These are phyloP conservation scores for Exophiala xenobiotica DNA, from an alignment of 2,329 filamentous ascomycete genomes.

Conservation along the genomic window DNA sequence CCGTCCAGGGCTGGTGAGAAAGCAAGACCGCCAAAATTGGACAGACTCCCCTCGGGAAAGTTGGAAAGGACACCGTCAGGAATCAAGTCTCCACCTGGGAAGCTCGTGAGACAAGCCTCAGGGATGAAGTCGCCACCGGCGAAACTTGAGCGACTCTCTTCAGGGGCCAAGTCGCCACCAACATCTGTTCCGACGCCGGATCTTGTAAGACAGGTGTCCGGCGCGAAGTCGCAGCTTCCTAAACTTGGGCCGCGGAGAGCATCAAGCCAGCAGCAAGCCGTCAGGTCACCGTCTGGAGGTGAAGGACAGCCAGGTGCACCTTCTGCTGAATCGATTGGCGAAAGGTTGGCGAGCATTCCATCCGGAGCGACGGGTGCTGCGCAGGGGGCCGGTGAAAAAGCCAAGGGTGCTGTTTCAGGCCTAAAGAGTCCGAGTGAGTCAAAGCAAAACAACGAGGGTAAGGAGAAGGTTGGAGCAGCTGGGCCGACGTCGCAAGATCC, in stretches of 20 bases:
- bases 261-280: conserved; percentile 16
- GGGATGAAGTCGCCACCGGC: conserved; percentile 3
- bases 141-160: conserved; percentile 4
- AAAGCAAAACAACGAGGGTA: no score
- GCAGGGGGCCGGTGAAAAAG: background rate
- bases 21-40: conserved; percentile 10
- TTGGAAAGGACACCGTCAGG: conserved; percentile 8
- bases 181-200: conserved; percentile 18
- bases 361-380: background rate
- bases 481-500: background rate
- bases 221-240: conserved; percentile 14
- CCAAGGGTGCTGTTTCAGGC: background rate
- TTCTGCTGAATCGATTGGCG: conserved; percentile 7
- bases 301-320: background rate
- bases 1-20: background rate
- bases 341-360: conserved; percentile 10
- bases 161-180: conserved; percentile 12
- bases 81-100: conserved; percentile 7
- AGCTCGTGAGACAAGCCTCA: background rate
- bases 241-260: conserved; percentile 18
- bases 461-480: background rate
- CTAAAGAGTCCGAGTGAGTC: background rate
- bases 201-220: conserved; percentile 7
- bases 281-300: background rate
- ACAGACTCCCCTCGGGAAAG: conserved; percentile 9